Conservation (phyloP, 208 protist genomes). For the Trypanosoma boissoni region DNA sequence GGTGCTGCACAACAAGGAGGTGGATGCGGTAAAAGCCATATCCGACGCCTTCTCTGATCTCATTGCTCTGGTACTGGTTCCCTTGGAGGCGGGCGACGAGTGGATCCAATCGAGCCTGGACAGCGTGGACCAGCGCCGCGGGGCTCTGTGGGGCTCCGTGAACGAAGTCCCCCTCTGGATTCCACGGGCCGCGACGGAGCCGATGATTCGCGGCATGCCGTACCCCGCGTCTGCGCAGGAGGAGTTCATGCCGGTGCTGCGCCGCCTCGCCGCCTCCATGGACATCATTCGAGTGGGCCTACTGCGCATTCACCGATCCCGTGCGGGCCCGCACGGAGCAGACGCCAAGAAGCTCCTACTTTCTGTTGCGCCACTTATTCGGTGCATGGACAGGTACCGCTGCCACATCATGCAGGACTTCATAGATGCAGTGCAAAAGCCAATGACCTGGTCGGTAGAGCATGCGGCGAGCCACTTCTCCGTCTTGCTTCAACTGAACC, state of each 20-base stretch:
- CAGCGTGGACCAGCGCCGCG: conserved; percentile 18
- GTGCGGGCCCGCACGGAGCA: conserved; percentile 24
- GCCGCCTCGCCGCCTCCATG: conserved; percentile 42
- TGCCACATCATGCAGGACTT: conserved; percentile 44
- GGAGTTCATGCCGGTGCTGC: conserved; percentile 51
- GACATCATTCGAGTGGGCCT: conserved; percentile 46
- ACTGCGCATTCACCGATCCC: conserved; percentile 34
- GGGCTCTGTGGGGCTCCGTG: conserved; percentile 34
- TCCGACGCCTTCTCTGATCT: conserved; percentile 34
- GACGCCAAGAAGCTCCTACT: conserved; percentile 25
- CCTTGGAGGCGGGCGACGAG: conserved; percentile 12
- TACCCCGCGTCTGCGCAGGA: conserved; percentile 43
- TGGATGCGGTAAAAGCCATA: conserved; percentile 27
- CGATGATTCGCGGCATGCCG: conserved; percentile 37
- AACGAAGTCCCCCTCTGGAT: conserved; percentile 30
- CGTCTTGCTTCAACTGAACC: conserved; percentile 30
- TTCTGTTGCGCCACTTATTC: conserved; percentile 41
- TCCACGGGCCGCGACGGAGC: conserved; percentile 37
- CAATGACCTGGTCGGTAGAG: conserved; percentile 30
- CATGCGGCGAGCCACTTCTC: conserved; percentile 37
- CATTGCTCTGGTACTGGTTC: conserved; percentile 30
- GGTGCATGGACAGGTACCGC: conserved; percentile 27
- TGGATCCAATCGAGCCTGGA: conserved; percentile 21
- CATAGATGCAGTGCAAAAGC: conserved; percentile 37
- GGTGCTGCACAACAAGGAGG: conserved; percentile 38